Evolutionary conservation across 2,329 filamentous ascomycete species (phyloP), one percentile per base, ranked within the genome.

Genomic region (Arthrobotrys megalospora): DNA sequence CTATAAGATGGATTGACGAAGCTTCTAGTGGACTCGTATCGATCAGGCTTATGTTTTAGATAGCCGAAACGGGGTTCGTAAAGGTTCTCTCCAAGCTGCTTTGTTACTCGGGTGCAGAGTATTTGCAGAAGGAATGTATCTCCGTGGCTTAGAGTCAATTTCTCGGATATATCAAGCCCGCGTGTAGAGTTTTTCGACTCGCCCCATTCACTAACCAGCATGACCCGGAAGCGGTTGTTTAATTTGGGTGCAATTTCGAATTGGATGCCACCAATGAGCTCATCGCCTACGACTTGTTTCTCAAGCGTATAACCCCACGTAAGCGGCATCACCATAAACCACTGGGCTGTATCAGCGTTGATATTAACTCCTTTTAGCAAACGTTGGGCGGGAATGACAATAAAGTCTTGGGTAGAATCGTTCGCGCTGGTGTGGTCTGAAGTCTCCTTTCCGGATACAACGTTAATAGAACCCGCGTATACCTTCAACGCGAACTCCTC

Each of bases 231-330:
- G 4, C 8, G 6, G 11, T 19, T 16, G 36, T 21, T n/a, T 36
- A 21, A 38, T 16, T 34, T 52, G n/a, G 41, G 34, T 32, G 24
- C 62, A 19, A 66, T 28, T 43, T 66, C 16, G n/a, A 66, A 38
- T 52, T 66, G 62, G n/a, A 66, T 32, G 7, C 62, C 62, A 19
- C 62, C 62, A 16, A 66, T 50, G 19, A n/a, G 50, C 21, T 66
- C 62, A 4, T 3, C 12, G 2, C 24, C 62, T 6, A 43, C 50
- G 36, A 50, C 24, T 28, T 66, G 41, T 21, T 66, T 48, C 21
- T 66, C 62, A 32, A 66, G 3, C 19, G 12, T 50, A 19, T 66
- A 66, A 19, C 38, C 34, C 62, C 62, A 66, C 19, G 21, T 19
- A 3, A 66, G 21, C 28, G 62, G 62, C 62, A 66, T 66, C 6